Percentiles rank a stretch among this genome's conserved stretches.
Conservation (phyloP, 1,284 basidiomycete species). For the Moesziomyces sp. region DNA sequence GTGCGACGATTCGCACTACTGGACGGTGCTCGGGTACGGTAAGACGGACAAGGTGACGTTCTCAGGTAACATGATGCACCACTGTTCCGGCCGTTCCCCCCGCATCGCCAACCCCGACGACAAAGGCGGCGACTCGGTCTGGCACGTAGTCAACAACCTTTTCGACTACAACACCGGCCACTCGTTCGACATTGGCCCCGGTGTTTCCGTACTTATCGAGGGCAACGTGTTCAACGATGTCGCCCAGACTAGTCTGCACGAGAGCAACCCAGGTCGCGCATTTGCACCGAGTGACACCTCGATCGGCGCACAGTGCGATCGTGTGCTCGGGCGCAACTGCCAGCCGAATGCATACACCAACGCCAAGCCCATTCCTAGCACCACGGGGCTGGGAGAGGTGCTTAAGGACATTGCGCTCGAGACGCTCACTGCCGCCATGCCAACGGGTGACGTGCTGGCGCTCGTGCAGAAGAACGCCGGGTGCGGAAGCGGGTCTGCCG, state of each 20-base stretch:
- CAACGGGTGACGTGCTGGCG: slow-evolving; percentile 20
- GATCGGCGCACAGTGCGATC: slow-evolving; percentile 23
- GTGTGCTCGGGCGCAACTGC: slow-evolving; percentile 21
- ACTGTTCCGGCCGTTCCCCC: slow-evolving; percentile 43
- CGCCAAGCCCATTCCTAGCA: slow-evolving; percentile 31
- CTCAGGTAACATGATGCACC: slow-evolving; percentile 30
- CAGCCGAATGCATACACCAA: slow-evolving; percentile 38
- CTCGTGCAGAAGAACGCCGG: slow-evolving; percentile 13
- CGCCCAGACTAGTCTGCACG: slow-evolving; percentile 31
- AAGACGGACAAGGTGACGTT: slow-evolving; percentile 37
- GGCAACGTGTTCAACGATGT: slow-evolving; percentile 44
- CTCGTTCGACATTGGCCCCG: slow-evolving; percentile 35
- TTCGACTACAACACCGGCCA: slow-evolving; percentile 34
- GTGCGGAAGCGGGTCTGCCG: neutral
- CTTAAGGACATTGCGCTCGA: slow-evolving; percentile 22
- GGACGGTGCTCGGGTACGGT: slow-evolving; percentile 43
- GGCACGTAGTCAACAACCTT: slow-evolving; percentile 38
- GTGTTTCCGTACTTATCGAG: slow-evolving; percentile 29
- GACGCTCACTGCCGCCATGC: slow-evolving; percentile 9
- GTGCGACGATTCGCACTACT: slow-evolving; percentile 47
- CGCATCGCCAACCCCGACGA: slow-evolving; percentile 31
- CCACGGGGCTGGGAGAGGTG: slow-evolving; percentile 12
- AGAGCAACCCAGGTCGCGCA: slow-evolving; percentile 15
- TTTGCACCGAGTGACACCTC: slow-evolving; percentile 26
- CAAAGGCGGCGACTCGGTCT: slow-evolving; percentile 12